Evolutionary conservation across 495 filamentous ascomycete species (phyloP).

Genomic region (Thermochaetoides thermophila): DNA sequence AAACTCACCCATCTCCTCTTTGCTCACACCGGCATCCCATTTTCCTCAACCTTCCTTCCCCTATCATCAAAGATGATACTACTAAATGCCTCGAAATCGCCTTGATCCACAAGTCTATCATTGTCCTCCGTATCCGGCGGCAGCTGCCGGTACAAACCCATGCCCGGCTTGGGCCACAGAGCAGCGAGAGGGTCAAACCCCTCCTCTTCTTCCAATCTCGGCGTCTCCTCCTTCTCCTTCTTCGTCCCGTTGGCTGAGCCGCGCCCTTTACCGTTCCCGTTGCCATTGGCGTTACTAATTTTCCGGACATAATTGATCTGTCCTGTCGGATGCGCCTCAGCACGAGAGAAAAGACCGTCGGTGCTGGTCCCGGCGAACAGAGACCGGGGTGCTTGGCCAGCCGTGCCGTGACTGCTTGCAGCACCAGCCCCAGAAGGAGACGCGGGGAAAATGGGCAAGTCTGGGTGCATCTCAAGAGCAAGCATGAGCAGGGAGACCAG

Average conservation of each 20-base stretch:
- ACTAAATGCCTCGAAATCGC: slow-evolving; percentile 40
- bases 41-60: slow-evolving; percentile 24
- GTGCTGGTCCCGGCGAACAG: slow-evolving; percentile 21
- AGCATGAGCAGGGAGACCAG: slow-evolving; percentile 17
- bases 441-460: slow-evolving; percentile 29
- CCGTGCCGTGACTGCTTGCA: neutral
- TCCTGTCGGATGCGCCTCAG: slow-evolving; percentile 22
- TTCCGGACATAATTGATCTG: slow-evolving; percentile 27
- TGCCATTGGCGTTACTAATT: slow-evolving; percentile 10
- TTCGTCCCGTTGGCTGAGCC: neutral
- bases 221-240: slow-evolving; percentile 10
- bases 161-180: slow-evolving; percentile 52
- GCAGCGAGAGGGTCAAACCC: slow-evolving; percentile 34
- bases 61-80: slow-evolving; percentile 30
- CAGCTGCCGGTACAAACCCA: slow-evolving; percentile 33
- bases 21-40: slow-evolving; percentile 19
- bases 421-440: slow-evolving; percentile 2
- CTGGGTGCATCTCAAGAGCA: slow-evolving; percentile 21
- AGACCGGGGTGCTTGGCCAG: slow-evolving; percentile 4
- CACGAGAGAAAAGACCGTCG: slow-evolving; percentile 23
- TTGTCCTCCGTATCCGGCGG: slow-evolving; percentile 31
- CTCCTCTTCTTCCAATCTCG: slow-evolving; percentile 12
- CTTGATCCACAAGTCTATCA: slow-evolving; percentile 26
- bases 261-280: slow-evolving; percentile 1
- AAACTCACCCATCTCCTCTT: too few relatives aligned